Percentiles rank a stretch among this genome's conserved stretches.
phyloP scores from a whole-genome alignment of 257 asterid species.

The Petunia axillaris region DNA sequence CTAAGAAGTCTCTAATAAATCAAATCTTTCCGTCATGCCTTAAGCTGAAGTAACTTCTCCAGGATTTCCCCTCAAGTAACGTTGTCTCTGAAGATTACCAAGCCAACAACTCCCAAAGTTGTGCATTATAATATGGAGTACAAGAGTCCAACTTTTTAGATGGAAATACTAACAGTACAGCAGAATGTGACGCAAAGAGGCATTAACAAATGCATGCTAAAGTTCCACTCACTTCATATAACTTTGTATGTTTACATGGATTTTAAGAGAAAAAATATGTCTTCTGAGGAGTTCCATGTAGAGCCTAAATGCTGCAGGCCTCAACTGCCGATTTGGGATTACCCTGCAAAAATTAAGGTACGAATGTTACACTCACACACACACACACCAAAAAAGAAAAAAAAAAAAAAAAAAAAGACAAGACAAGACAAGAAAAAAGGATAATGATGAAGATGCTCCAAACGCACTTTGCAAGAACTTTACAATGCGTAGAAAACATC shows the following conservation, averaged over 20 bases:
- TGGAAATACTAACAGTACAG: background rate
- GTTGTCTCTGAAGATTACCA: conserved; percentile 1
- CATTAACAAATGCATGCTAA: background rate
- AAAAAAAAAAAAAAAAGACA: conserved; percentile 14
- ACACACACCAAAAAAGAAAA: background rate
- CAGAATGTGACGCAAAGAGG: conserved; percentile 1
- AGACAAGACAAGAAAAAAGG: background rate
- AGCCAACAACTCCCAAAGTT: conserved; percentile 6
- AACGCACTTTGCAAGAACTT: background rate
- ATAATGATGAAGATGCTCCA: conserved; percentile 13
- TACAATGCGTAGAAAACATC: background rate
- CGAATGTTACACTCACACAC: background rate
- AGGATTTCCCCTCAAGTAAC: background rate
- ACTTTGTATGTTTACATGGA: conserved; percentile 54
- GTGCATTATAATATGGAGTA: background rate
- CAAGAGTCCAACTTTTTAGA: background rate
- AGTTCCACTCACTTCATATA: conserved; percentile 66
- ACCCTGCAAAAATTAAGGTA: conserved; percentile 55
- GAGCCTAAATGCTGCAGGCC: conserved; percentile 88
- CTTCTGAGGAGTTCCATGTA: conserved; percentile 86
- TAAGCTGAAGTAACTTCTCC: background rate
- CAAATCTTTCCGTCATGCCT: background rate
- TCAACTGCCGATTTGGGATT: conserved; percentile 64
- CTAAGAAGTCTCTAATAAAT: background rate
- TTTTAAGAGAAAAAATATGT: conserved; percentile 67